Conservation (phyloP, 2,329 filamentous ascomycete species). For the Trichoderma sp. region DNA sequence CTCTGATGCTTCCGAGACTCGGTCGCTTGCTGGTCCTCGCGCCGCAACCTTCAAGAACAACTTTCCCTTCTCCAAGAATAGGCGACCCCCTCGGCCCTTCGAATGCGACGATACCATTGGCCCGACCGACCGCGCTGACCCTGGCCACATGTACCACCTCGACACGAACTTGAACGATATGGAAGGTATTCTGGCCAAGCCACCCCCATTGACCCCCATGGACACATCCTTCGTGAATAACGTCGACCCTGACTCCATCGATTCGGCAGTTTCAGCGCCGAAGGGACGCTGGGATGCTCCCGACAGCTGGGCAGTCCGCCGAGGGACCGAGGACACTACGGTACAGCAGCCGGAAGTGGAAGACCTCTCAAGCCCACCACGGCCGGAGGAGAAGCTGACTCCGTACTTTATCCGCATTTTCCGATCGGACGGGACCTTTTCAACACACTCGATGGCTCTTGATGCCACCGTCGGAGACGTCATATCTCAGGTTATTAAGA, state of each 20-base stretch:
- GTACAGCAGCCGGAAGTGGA: constrained; percentile 62
- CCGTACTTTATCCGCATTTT: constrained; percentile 95
- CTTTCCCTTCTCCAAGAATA: constrained; percentile 63
- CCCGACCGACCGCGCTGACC: constrained; percentile 61
- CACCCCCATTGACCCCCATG: constrained; percentile 70
- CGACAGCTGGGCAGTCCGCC: constrained; percentile 93
- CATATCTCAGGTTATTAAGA: constrained; percentile 87
- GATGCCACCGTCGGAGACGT: constrained; percentile 86
- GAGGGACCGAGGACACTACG: constrained; percentile 66
- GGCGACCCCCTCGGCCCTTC: constrained; percentile 46
- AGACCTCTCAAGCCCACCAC: constrained; percentile 66
- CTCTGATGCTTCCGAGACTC: constrained; percentile 36
- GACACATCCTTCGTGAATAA: constrained; percentile 55
- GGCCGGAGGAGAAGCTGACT: constrained; percentile 71
- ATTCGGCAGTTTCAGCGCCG: constrained; percentile 39
- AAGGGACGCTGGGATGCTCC: constrained; percentile 84
- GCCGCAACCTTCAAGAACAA: constrained; percentile 62
- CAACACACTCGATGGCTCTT: constrained; percentile 81
- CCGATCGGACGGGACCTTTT: constrained; percentile 89
- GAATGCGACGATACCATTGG: constrained; percentile 64
- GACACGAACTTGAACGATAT: constrained; percentile 89
- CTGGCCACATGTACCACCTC: constrained; percentile 69
- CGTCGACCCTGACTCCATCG: constrained; percentile 47
- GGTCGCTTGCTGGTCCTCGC: constrained; percentile 35
- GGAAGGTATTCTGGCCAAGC: constrained; percentile 82